Conservation (phyloP, 139 green algal species). For the Parachlorella kessleri region DNA sequence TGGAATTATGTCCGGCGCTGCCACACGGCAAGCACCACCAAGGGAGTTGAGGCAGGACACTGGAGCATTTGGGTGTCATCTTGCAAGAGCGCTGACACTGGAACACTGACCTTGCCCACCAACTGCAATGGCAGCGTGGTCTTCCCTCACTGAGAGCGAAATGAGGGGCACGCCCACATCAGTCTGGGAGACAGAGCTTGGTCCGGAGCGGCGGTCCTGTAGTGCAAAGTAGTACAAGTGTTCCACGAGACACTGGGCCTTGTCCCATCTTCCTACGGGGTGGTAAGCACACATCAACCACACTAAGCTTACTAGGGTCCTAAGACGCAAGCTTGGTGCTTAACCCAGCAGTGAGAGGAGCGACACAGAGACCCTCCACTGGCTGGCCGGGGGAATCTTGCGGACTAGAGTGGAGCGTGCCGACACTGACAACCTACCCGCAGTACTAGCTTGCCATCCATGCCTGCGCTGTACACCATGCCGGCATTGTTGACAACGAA, state of each 20-base stretch:
- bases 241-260: too few relatives aligned
- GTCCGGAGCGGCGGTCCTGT: constrained; percentile 29
- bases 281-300: neutral
- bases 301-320: neutral
- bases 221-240: too few relatives aligned
- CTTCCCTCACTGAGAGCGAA: constrained; percentile 28
- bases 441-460: constrained; percentile 10
- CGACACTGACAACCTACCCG: neutral
- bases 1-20: too few relatives aligned
- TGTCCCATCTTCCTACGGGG: too few relatives aligned
- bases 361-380: too few relatives aligned
- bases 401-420: neutral
- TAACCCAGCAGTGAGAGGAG: too few relatives aligned
- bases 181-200: neutral
- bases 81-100: neutral
- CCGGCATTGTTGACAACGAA: constrained; percentile 4
- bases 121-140: constrained; percentile 21
- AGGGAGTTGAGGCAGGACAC: too few relatives aligned
- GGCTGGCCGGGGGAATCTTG: too few relatives aligned
- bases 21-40: too few relatives aligned
- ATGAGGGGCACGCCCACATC: neutral
- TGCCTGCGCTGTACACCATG: constrained; percentile 16
- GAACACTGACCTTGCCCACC: constrained; percentile 21
- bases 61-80: too few relatives aligned
- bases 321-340: too few relatives aligned